Percentiles rank a stretch among this genome's conserved stretches.
Evolutionary conservation across 768 basidiomycete genomes (phyloP).

Genomic region (Tulasnella calospora): DNA sequence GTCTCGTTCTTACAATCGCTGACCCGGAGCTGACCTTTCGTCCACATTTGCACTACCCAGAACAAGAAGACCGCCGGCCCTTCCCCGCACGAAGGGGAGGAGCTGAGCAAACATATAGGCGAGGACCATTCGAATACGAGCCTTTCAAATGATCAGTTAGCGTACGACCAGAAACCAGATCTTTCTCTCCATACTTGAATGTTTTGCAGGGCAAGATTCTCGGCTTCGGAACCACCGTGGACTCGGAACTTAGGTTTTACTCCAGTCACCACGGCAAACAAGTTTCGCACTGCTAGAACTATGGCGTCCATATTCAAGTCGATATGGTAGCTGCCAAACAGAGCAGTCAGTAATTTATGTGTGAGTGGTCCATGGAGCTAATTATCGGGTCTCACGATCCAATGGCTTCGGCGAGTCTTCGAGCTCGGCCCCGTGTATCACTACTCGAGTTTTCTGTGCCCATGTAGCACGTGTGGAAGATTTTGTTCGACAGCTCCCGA

Average conservation of each 20-base stretch:
- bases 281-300: conserved; percentile 73
- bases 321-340: conserved; percentile 67
- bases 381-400: conserved; percentile 57
- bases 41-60: conserved; percentile 99
- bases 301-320: conserved; percentile 95
- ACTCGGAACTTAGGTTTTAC: conserved; percentile 68
- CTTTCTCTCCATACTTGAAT: conserved; percentile 59
- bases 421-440: conserved; percentile 83
- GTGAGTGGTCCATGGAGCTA: neutral
- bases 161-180: neutral
- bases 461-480: conserved; percentile 99
- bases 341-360: neutral
- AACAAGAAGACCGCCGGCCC: conserved; percentile 79
- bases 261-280: conserved; percentile 81
- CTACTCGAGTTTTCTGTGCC: conserved; percentile 91
- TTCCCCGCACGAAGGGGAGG: conserved; percentile 84
- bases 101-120: conserved; percentile 94
- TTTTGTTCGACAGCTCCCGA: conserved; percentile 73
- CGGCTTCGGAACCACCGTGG: conserved; percentile 79
- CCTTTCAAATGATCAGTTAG: conserved; percentile 43
- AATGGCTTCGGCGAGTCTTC: conserved; percentile 78
- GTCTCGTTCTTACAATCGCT: neutral
- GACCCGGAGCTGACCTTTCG: conserved; percentile 60
- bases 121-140: conserved; percentile 88
- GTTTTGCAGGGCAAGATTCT: conserved; percentile 96